Percentiles rank a stretch among this genome's conserved stretches.
Evolutionary conservation across 495 filamentous ascomycete genomes (phyloP).

Genomic region (Hyaloscypha finlandica): DNA sequence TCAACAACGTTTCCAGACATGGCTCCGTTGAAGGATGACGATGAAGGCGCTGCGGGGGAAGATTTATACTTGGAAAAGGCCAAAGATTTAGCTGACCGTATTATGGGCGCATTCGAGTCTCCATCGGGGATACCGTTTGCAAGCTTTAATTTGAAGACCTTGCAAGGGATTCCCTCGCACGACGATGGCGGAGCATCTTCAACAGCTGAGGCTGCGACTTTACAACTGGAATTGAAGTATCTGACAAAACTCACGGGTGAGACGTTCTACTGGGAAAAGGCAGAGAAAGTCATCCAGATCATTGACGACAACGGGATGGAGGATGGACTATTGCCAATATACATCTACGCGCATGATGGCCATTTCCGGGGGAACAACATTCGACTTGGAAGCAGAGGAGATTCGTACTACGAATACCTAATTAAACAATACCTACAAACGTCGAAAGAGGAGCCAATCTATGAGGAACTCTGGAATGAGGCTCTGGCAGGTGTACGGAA

Average conservation of each 20-base stretch:
- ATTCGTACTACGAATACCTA: conserved; percentile 97
- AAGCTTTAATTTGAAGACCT: conserved; percentile 81
- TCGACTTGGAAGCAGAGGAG: conserved; percentile 87
- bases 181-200: conserved; percentile 87
- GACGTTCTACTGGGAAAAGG: conserved; percentile 72
- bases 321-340: conserved; percentile 91
- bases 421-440: conserved; percentile 98
- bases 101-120: conserved; percentile 87
- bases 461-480: conserved; percentile 91
- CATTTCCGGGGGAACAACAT: conserved; percentile 82
- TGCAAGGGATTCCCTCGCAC: conserved; percentile 74
- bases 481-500: conserved; percentile 83
- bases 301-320: conserved; percentile 75
- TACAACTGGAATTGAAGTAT: conserved; percentile 98
- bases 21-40: conserved; percentile 55
- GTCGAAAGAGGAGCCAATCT: conserved; percentile 79
- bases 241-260: conserved; percentile 94
- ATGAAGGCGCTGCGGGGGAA: conserved; percentile 63
- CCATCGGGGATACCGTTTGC: conserved; percentile 84
- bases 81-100: conserved; percentile 83
- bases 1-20: conserved; percentile 70
- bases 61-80: conserved; percentile 97
- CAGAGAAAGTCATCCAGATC: conserved; percentile 87
- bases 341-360: conserved; percentile 77
- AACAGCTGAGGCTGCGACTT: conserved; percentile 85